These are phyloP conservation scores for Penicillium pancosmium DNA, from an alignment of 495 filamentous ascomycete genomes.

Conservation along the genomic window DNA sequence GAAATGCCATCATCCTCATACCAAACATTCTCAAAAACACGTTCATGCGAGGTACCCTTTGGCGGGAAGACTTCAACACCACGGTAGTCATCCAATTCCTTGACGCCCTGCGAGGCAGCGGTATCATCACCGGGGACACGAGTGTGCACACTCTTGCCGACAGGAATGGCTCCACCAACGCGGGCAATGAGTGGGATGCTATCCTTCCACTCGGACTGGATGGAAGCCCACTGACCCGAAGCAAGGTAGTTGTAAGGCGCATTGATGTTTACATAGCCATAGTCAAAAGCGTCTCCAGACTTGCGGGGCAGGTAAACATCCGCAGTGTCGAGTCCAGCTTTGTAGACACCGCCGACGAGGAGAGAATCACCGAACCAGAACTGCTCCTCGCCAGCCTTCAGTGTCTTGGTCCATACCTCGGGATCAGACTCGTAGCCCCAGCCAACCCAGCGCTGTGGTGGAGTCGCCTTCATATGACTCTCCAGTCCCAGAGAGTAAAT, in stretches of 20 bases:
- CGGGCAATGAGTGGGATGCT: slow-evolving; percentile 66
- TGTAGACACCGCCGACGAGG: slow-evolving; percentile 66
- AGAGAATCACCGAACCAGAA: slow-evolving; percentile 73
- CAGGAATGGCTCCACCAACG: slow-evolving; percentile 60
- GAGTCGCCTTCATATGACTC: slow-evolving; percentile 57
- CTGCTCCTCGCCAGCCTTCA: slow-evolving; percentile 62
- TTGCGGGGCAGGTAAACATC: slow-evolving; percentile 63
- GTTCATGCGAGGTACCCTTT: slow-evolving; percentile 33
- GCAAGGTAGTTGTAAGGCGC: slow-evolving; percentile 59
- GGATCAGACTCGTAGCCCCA: slow-evolving; percentile 68
- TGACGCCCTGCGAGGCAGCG: slow-evolving; percentile 49
- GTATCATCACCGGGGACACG: slow-evolving; percentile 57
- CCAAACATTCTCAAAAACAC: slow-evolving; percentile 54
- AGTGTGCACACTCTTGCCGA: slow-evolving; percentile 60
- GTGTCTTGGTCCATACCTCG: slow-evolving; percentile 59
- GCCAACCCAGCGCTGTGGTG: slow-evolving; percentile 68
- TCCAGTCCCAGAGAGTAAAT: slow-evolving; percentile 64
- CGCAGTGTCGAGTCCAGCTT: slow-evolving; percentile 53
- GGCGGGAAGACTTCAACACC: slow-evolving; percentile 68
- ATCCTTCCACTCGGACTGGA: slow-evolving; percentile 58
- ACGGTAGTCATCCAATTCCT: slow-evolving; percentile 63
- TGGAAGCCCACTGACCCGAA: slow-evolving; percentile 63
- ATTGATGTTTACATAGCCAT: slow-evolving; percentile 64
- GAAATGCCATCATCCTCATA: slow-evolving; percentile 67
- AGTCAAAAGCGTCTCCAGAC: slow-evolving; percentile 38